Conservation (phyloP, 768 basidiomycete genomes). For the Suillus discolor region DNA sequence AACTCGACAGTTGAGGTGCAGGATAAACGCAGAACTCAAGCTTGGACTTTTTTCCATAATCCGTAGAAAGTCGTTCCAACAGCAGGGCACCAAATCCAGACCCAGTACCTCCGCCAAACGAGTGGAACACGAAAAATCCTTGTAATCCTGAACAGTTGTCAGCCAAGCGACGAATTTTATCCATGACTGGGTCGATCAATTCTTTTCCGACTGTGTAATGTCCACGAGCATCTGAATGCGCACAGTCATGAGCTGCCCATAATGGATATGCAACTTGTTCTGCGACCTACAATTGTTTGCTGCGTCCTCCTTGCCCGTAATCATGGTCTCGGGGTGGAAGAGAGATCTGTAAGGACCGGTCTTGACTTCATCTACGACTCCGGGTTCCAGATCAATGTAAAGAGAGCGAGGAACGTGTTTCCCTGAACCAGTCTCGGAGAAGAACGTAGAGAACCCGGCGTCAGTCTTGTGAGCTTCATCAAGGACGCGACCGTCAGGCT, state of each 20-base stretch:
- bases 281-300: constrained; percentile 92
- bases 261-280: neutral
- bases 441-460: constrained; percentile 96
- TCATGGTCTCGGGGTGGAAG: constrained; percentile 97
- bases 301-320: constrained; percentile 98
- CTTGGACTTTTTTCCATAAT: constrained; percentile 99
- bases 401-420: constrained; percentile 97
- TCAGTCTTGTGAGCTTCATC: constrained; percentile 67
- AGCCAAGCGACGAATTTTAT: constrained; percentile 93
- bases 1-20: constrained; percentile 90
- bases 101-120: constrained; percentile 99
- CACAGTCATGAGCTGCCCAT: constrained; percentile 15
- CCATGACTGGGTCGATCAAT: constrained; percentile 95
- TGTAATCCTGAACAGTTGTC: constrained; percentile 98
- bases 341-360: constrained; percentile 89
- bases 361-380: constrained; percentile 94
- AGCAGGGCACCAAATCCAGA: constrained; percentile 98
- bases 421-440: constrained; percentile 91
- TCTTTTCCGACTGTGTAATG: constrained; percentile 99
- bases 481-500: constrained; percentile 91
- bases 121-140: constrained; percentile 99
- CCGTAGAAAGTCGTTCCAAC: constrained; percentile 94
- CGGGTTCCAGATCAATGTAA: constrained; percentile 95
- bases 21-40: constrained; percentile 98
- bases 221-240: constrained; percentile 84